Base-by-base conservation (phyloP, 2,329 filamentous ascomycete species). In the Cladosporium austrohemisphaericum region DNA sequence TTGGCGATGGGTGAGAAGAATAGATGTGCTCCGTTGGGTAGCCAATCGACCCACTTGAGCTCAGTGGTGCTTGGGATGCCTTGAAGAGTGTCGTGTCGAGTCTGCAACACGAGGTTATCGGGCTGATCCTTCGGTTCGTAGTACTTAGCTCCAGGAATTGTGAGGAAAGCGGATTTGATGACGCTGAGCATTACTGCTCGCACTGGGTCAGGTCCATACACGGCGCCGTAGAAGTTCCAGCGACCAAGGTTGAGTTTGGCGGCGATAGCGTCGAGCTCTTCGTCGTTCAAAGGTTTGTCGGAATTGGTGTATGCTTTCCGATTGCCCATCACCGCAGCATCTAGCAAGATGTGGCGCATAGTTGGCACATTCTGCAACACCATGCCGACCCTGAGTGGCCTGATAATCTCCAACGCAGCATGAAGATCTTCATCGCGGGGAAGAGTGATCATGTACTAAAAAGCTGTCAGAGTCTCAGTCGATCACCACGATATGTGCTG, bases 1-100 rank as follows among this genome's bases (percentile, higher is more conserved):
- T 72, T 73, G 5, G 71, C 68, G 51, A 80, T 78, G 1, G 77
- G 76, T 4, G 69, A 72, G 64, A 79, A 80, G 65, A 75, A 74
- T 4, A 78, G 55, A 55, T 78, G 76, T 0, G 70, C 68, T 4
- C 73, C 76, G 56, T 79, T 79, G 3, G 75, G 74, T 6, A 73
- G 60, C 76, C 76, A 80, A 58, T 76, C 72, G 4, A 75, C 63
- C 71, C 71, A 75, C 48, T 64, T 62, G 9, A 73, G 60, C 52
- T 71, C 70, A 3, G 60, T 60, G 6, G 64, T 57, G 6, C 57
- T 60, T 1, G 66, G 67, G 18, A 67, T 65, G 13, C 67, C 67
- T 36, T 60, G 56, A 1, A 58, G 37, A 1, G 55, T 61, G 18
- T 58, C 46, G 50, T 55, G 43, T 7, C 60, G 51, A 8, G 54